A percentile compares a stretch with the other conserved stretches of the same genome.
phyloP scores from a whole-genome alignment of 1,284 basidiomycete genomes.

The Lentinula novae-zelandiae region DNA sequence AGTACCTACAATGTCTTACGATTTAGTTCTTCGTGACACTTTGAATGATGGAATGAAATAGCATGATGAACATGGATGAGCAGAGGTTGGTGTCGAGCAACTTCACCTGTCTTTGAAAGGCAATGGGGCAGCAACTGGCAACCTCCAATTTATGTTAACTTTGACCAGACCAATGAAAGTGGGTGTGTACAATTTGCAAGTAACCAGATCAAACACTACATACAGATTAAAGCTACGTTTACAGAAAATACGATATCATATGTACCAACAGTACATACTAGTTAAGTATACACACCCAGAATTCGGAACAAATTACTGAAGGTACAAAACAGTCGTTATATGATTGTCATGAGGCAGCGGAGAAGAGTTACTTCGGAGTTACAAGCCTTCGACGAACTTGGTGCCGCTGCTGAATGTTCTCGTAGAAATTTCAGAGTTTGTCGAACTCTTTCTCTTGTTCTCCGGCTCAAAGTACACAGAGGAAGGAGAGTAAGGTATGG shows the following conservation, averaged over 20 bases:
- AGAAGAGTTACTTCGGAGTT: background rate
- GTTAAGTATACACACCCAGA: too few relatives aligned
- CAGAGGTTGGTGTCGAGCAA: too few relatives aligned
- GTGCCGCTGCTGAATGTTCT: slow-evolving; percentile 15
- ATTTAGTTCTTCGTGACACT: too few relatives aligned
- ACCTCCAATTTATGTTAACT: too few relatives aligned
- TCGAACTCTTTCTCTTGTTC: slow-evolving; percentile 1
- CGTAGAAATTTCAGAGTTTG: slow-evolving; percentile 11
- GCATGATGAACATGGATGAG: too few relatives aligned
- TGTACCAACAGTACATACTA: background rate
- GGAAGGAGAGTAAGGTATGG: background rate
- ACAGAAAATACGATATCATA: background rate
- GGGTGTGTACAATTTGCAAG: background rate
- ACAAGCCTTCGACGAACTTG: slow-evolving; percentile 17
- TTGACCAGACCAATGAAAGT: background rate
- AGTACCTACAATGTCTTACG: too few relatives aligned
- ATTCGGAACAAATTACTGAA: too few relatives aligned
- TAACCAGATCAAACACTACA: background rate
- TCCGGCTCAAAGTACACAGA: background rate
- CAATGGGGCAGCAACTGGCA: too few relatives aligned
- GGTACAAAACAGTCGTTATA: background rate
- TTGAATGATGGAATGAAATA: too few relatives aligned
- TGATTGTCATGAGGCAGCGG: background rate
- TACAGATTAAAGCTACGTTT: too few relatives aligned
- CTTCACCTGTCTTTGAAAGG: too few relatives aligned